Conservation (phyloP, 2,329 filamentous ascomycete species). For the Drechslerella dactyloides region DNA sequence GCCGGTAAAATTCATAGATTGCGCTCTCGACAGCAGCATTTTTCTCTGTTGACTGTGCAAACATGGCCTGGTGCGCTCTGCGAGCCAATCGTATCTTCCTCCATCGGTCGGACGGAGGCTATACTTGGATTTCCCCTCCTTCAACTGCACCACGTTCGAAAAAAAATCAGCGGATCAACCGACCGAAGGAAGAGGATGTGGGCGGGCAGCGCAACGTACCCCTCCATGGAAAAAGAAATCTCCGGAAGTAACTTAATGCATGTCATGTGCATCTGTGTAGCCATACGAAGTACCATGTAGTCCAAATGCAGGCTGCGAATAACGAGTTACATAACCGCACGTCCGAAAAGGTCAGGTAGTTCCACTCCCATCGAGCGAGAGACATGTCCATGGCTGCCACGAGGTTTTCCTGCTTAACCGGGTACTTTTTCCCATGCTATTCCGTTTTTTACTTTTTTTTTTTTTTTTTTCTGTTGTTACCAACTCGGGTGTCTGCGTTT, state of each 20-base stretch:
- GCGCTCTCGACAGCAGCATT: neutral
- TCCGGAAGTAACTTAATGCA: neutral
- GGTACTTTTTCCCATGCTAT: conserved; percentile 40
- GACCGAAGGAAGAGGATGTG: neutral
- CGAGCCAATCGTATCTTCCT: conserved; percentile 32
- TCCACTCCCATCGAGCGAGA: conserved; percentile 14
- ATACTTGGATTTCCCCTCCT: neutral
- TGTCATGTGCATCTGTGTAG: too few relatives aligned
- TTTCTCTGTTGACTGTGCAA: conserved; percentile 2
- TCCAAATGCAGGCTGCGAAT: too few relatives aligned
- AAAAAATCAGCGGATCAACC: neutral
- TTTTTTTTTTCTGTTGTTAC: conserved; percentile 35
- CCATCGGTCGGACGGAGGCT: conserved; percentile 36
- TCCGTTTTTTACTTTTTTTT: conserved; percentile 34
- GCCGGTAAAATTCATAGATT: neutral
- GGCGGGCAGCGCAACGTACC: too few relatives aligned
- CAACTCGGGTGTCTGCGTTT: too few relatives aligned
- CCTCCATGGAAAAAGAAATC: conserved; percentile 2
- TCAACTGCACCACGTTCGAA: neutral
- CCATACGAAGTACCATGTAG: too few relatives aligned
- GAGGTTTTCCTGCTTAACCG: conserved; percentile 28
- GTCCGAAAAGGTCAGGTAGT: neutral
- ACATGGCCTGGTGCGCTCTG: neutral
- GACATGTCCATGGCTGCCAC: conserved; percentile 47
- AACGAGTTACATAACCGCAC: too few relatives aligned